These are phyloP conservation scores for Theileria annulata DNA, from an alignment of 169 alveolate genomes.

Conservation along the genomic window DNA sequence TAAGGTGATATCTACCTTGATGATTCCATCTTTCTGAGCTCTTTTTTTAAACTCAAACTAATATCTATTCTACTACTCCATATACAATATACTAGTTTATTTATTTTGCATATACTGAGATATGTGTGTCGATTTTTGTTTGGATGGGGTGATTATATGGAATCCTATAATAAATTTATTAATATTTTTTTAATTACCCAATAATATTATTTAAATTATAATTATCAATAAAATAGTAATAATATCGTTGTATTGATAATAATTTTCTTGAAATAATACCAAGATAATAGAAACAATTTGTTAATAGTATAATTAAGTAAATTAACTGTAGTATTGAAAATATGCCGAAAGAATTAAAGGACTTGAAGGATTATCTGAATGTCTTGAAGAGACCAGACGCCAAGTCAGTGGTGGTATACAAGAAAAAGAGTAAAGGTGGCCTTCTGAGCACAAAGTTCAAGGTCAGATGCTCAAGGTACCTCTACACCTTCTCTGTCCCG, in stretches of 20 bases:
- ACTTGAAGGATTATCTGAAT: constrained; percentile 78
- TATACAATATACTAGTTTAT: no score
- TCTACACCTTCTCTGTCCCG: constrained; percentile 90
- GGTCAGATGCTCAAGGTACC: constrained; percentile 89
- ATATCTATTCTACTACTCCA: neutral
- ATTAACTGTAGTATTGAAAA: no score
- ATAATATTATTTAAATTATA: neutral
- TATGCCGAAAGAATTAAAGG: constrained; percentile 83
- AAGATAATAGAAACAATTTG: no score
- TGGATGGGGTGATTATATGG: neutral
- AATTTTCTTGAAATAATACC: no score
- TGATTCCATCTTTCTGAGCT: constrained; percentile 62
- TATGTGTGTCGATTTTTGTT: neutral
- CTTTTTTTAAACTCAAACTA: neutral
- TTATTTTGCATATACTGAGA: no score
- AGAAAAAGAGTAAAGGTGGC: constrained; percentile 80
- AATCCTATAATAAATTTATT: neutral
- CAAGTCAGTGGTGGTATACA: constrained; percentile 83
- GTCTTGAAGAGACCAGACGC: constrained; percentile 84
- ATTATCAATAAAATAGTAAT: no score
- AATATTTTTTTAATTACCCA: neutral
- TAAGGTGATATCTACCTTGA: constrained; percentile 31
- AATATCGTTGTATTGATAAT: no score
- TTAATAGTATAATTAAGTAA: no score
- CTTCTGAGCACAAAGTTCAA: constrained; percentile 89